Evolutionary conservation across 2,329 filamentous ascomycete species (phyloP).

Genomic region (Macrophomina phaseolina): DNA sequence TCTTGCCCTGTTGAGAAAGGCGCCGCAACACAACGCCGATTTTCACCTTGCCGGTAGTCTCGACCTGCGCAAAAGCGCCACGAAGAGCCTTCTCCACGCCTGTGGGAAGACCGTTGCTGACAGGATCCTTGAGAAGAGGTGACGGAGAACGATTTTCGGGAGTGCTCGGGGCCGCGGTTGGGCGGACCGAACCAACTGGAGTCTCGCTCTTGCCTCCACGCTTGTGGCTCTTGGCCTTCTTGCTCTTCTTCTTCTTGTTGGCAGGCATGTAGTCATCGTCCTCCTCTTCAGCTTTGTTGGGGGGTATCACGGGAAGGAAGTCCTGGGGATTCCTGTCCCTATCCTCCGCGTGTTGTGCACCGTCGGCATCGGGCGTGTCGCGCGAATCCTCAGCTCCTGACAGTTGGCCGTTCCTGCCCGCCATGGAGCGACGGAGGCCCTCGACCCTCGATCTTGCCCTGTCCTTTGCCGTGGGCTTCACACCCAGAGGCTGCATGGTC

Average conservation of each 20-base stretch:
- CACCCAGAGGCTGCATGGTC: constrained; percentile 82
- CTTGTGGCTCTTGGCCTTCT: constrained; percentile 20
- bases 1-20: constrained; percentile 49
- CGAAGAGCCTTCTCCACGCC: constrained; percentile 22
- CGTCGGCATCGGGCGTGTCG: constrained; percentile 53
- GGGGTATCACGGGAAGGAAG: constrained; percentile 38
- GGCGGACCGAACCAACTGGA: constrained; percentile 13
- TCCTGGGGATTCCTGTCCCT: constrained; percentile 36
- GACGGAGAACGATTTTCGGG: constrained; percentile 17
- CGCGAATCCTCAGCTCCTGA: constrained; percentile 47
- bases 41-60: constrained; percentile 16
- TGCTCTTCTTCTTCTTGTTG: constrained; percentile 39
- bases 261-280: constrained; percentile 54
- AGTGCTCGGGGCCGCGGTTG: constrained; percentile 18
- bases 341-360: constrained; percentile 36
- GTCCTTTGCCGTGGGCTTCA: constrained; percentile 68
- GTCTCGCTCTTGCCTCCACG: constrained; percentile 22
- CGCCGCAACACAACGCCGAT: constrained; percentile 26
- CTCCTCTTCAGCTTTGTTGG: constrained; percentile 50
- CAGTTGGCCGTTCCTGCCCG: constrained; percentile 49
- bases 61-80: constrained; percentile 16
- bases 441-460: constrained; percentile 60
- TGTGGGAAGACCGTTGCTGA: constrained; percentile 6
- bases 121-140: background rate
- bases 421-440: constrained; percentile 47